Conservation (phyloP, 306 rosid genomes). For the barrel medic (Medicago truncatula) region MtrunA17r5.0-ANR NC_053048.1:35402501-35403000, state of each 20-base stretch:
- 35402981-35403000: background rate
- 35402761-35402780: constrained; percentile 96
- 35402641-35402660: constrained; percentile 12
- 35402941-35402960: no score
- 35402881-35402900: constrained; percentile 28
- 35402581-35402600: constrained; percentile 20
- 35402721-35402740: constrained; percentile 25
- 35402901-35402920: constrained; percentile 20
- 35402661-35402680: background rate
- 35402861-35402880: background rate
- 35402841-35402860: constrained; percentile 34
- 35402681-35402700: constrained; percentile 16
- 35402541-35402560: background rate
- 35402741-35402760: constrained; percentile 23
- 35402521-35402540: background rate
- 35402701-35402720: constrained; percentile 2
- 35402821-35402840: constrained; percentile 45
- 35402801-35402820: constrained; percentile 79
- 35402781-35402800: constrained; percentile 75
- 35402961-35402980: background rate
- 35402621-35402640: background rate
- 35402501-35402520: background rate
- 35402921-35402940: constrained; percentile 13
- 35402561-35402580: background rate
- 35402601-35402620: background rate